Conservation (phyloP, 352 stramenopile genomes). For the Pythium vanterpoolii region DNA sequence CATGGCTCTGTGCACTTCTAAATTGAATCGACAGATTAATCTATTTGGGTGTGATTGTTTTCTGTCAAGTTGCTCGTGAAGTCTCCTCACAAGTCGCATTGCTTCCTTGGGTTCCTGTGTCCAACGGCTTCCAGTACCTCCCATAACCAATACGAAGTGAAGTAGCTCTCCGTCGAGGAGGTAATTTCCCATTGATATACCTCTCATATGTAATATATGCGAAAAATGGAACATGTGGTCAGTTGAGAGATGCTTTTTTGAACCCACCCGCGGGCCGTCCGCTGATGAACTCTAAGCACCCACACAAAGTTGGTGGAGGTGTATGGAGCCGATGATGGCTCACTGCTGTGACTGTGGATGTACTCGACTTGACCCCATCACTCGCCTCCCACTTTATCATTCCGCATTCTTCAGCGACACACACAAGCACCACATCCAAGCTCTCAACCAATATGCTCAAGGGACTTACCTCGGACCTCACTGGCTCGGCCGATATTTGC, state of each 20-base stretch:
- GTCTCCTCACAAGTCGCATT: neutral
- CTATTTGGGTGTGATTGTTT: neutral
- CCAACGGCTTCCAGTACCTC: neutral
- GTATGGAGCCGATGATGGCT: too few species aligned
- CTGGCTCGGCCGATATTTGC: slow-evolving; percentile 21
- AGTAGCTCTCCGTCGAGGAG: neutral
- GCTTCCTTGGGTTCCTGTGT: neutral
- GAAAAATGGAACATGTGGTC: slow-evolving; percentile 52
- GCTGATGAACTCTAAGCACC: too few species aligned
- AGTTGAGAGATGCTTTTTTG: neutral
- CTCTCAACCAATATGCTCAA: slow-evolving; percentile 19
- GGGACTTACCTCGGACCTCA: slow-evolving; percentile 20
- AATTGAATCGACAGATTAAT: neutral
- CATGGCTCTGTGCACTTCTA: too few species aligned
- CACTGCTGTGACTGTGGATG: too few species aligned
- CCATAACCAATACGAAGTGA: neutral
- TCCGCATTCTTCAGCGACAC: slow-evolving; percentile 5
- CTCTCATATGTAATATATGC: slow-evolving; percentile 22
- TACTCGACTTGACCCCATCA: slow-evolving; percentile 35
- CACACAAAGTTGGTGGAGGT: too few species aligned
- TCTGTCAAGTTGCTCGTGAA: neutral
- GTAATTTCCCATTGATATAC: slow-evolving; percentile 31
- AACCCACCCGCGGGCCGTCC: too few species aligned
- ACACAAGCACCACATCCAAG: neutral
- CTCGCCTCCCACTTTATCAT: slow-evolving; percentile 34